Conservation (phyloP, 352 stramenopile genomes). For the Phytopythium ostracodes region DNA sequence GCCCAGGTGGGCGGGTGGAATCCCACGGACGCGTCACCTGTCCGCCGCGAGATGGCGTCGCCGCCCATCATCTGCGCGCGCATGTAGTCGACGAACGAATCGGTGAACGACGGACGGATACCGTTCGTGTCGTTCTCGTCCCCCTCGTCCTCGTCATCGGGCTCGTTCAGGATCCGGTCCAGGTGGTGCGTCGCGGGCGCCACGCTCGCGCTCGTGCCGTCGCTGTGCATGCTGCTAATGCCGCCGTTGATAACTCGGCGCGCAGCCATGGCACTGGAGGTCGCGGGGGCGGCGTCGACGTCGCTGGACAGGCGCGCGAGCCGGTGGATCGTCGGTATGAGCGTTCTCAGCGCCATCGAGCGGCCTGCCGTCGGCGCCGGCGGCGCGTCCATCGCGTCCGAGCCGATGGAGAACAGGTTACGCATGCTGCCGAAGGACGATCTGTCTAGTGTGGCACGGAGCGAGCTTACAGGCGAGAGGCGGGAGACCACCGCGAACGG, state of each 20-base stretch:
- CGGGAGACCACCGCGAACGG: not conserved
- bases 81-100: conserved; percentile 12
- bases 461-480: no score
- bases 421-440: not conserved
- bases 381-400: not conserved
- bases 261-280: not conserved
- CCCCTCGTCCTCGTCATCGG: conserved; percentile 13
- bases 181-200: conserved; percentile 2
- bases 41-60: not conserved
- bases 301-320: not conserved
- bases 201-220: not conserved
- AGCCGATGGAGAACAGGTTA: not conserved
- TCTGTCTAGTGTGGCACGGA: not conserved
- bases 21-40: no score
- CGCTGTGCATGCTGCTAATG: not conserved
- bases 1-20: not conserved
- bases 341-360: not conserved
- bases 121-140: not conserved
- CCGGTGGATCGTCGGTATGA: not conserved
- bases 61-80: not conserved
- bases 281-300: not conserved
- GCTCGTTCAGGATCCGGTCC: conserved; percentile 19
- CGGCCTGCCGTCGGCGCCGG: not conserved
- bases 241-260: not conserved
- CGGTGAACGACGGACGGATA: not conserved